Base-by-base conservation (phyloP, 176 grass and related monocot genomes). In the Raddia guianensis region DNA sequence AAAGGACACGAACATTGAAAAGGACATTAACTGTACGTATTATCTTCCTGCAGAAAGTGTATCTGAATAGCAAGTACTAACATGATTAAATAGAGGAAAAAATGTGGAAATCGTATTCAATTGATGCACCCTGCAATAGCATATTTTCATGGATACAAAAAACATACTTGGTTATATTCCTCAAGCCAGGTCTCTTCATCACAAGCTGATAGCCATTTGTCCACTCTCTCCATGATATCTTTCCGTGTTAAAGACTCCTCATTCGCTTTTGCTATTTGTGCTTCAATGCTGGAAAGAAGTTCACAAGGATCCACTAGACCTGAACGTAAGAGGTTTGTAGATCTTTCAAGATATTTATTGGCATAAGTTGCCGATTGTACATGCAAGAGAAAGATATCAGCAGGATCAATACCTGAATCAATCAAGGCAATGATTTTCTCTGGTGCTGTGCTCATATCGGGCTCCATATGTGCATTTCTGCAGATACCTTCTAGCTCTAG, bases 181-280 rank as follows among this genome's bases (percentile, higher is more conserved):
- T 99, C 90, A 79, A 99, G 92, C 96, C 96, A 99, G 80, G 84
- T 91, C 70, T 99, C 96, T 91, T 95, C 96, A 52, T 95, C 92
- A 77, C 86, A 95, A 77, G 90, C 88, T 18, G 72, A 88, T 68
- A 93, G 64, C 96, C 96, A 99, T 88, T 90, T 95, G 57, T 77
- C 88, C 54, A 99, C 76, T 84, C 75, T 84, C 65, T 95, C 96
- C 76, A 87, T 90, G 83, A 99, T 90, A 86, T 95, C 90, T 95
- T 86, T 99, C 78, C 96, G 93, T 33, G 87, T 88, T 67, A 84
- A 16, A 60, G 79, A 89, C 50, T 99, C 92, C 74, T 95, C 96
- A 44, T 90, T 93, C 73, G 84, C 90, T 86, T 91, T 88, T 76
- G 81, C 77, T 68, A 95, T 95, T 64, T 99, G 92, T 16, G 69